Conservation (phyloP, 257 asterid species). For the Ilex asprella region DNA sequence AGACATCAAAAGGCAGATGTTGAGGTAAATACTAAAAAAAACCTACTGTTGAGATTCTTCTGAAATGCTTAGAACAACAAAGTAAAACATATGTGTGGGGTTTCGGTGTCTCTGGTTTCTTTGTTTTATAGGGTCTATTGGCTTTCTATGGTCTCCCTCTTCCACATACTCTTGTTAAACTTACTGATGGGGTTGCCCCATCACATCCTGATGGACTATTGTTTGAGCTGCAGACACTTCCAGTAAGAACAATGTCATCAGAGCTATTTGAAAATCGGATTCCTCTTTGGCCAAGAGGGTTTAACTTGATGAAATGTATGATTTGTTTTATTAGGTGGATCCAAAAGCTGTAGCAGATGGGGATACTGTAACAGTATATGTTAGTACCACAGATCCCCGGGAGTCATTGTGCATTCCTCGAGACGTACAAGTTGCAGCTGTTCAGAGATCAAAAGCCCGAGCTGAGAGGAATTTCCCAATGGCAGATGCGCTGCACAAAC, state of each 20-base stretch:
- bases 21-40: slow-evolving; percentile 35
- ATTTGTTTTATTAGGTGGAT: slow-evolving; percentile 45
- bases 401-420: slow-evolving; percentile 65
- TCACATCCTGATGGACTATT: slow-evolving; percentile 51
- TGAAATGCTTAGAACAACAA: not conserved
- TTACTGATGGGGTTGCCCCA: slow-evolving; percentile 42
- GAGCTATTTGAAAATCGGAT: not conserved
- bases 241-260: slow-evolving; percentile 39
- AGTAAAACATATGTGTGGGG: not conserved
- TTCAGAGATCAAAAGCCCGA: slow-evolving; percentile 60
- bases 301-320: not conserved
- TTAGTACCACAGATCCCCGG: slow-evolving; percentile 45
- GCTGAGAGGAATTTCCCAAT: slow-evolving; percentile 44
- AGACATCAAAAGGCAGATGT: slow-evolving; percentile 91
- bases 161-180: slow-evolving; percentile 64
- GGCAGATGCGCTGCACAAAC: slow-evolving; percentile 70
- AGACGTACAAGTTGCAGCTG: slow-evolving; percentile 56
- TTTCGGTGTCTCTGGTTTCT: not conserved
- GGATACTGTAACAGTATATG: slow-evolving; percentile 81
- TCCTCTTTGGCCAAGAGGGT: not conserved
- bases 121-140: slow-evolving; percentile 45
- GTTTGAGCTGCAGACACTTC: slow-evolving; percentile 76
- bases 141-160: slow-evolving; percentile 76
- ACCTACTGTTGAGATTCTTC: no score
- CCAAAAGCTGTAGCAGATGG: slow-evolving; percentile 94